phyloP scores from a whole-genome alignment of 768 basidiomycete genomes.

The Lactarius hatsudake region DNA sequence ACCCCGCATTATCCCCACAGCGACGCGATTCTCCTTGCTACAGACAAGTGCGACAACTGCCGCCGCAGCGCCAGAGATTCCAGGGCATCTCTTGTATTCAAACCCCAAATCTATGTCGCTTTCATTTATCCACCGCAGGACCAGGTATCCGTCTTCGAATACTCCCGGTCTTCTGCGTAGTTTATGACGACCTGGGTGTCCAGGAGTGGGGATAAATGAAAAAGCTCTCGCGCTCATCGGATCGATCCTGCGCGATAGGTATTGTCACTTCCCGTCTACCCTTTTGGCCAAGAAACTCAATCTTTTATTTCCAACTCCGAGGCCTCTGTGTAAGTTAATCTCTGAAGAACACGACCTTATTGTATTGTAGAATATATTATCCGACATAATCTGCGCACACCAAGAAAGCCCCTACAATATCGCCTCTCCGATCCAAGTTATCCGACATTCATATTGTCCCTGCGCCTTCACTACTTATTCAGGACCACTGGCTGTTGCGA shows the following conservation, averaged over 20 bases:
- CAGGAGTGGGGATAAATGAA: constrained; percentile 4
- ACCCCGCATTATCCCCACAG: constrained; percentile 1
- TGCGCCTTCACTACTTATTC: not conserved
- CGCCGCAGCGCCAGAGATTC: not conserved
- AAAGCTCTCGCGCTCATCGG: not conserved
- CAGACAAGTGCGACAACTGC: not conserved
- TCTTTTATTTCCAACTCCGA: constrained; percentile 8
- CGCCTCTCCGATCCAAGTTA: no score
- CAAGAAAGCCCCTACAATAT: not conserved
- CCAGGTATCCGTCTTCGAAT: not conserved
- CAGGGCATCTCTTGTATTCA: constrained; percentile 3
- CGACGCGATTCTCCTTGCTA: not conserved
- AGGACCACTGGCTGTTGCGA: not conserved
- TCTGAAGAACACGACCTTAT: not conserved
- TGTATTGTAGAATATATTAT: not conserved
- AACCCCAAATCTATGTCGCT: not conserved
- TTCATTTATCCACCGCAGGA: not conserved
- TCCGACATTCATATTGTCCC: not conserved
- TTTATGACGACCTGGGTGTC: constrained; percentile 4
- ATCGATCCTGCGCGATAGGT: not conserved
- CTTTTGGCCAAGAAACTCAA: not conserved
- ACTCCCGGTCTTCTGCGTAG: not conserved
- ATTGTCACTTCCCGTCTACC: not conserved
- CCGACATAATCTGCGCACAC: not conserved
- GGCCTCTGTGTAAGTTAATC: not conserved